These are phyloP conservation scores for Leucosporidium creatinivorum DNA, from an alignment of 768 basidiomycete species.

Conservation along the genomic window DNA sequence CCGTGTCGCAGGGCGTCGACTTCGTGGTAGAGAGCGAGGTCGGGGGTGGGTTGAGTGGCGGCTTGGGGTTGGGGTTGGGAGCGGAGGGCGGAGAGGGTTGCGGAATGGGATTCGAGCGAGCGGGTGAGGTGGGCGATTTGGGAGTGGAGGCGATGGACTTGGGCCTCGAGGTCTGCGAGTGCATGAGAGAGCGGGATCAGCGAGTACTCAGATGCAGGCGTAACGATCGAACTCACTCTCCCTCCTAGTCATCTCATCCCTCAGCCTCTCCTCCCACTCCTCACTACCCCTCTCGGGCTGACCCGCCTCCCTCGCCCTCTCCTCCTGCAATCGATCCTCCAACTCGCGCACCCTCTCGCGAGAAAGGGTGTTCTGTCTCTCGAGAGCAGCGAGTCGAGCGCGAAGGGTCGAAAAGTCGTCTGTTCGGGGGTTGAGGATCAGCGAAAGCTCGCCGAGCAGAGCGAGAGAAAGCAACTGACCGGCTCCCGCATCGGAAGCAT, in stretches of 20 bases:
- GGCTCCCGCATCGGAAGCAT: not conserved
- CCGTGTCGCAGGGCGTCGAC: slow-evolving; percentile 62
- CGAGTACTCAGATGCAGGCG: not conserved
- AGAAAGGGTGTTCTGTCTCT: slow-evolving; percentile 31
- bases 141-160: slow-evolving; percentile 1
- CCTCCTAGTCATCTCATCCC: slow-evolving; percentile 17
- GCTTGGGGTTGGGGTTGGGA: not conserved
- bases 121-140: slow-evolving; percentile 15
- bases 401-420: no score
- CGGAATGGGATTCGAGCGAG: slow-evolving; percentile 6
- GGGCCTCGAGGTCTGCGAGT: slow-evolving; percentile 9
- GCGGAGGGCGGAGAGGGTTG: slow-evolving; percentile 2
- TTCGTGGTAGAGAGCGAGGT: slow-evolving; percentile 45
- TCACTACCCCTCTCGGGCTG: not conserved
- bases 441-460: not conserved
- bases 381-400: slow-evolving; percentile 16
- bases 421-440: no score
- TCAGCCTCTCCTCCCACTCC: slow-evolving; percentile 8
- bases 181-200: no score
- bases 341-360: slow-evolving; percentile 29
- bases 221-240: not conserved
- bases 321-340: slow-evolving; percentile 10
- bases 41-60: slow-evolving; percentile 1
- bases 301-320: not conserved
- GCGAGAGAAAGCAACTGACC: slow-evolving; percentile 10